Evolutionary conservation across 2,329 filamentous ascomycete genomes (phyloP).

Genomic region (Trichoderma koningiopsis): DNA sequence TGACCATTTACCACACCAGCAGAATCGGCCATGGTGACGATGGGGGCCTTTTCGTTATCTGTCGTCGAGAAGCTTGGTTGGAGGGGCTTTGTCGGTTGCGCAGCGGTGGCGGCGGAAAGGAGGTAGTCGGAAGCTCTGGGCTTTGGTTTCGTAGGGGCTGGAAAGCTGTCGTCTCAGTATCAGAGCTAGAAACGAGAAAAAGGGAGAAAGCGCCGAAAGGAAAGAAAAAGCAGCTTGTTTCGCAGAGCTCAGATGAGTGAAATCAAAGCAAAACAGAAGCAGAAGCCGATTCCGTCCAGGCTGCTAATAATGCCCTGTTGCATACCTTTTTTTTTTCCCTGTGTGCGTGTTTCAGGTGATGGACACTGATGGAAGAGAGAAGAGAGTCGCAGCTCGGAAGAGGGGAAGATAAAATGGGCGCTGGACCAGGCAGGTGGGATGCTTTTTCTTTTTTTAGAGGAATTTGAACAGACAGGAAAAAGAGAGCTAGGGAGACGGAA

Average conservation of each 20-base stretch:
- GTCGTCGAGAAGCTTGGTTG: slow-evolving; percentile 38
- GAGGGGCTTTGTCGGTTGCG: slow-evolving; percentile 12
- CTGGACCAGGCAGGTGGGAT: slow-evolving; percentile 17
- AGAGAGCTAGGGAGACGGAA: slow-evolving; percentile 20
- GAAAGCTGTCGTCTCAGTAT: slow-evolving; percentile 7
- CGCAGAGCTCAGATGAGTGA: slow-evolving; percentile 23
- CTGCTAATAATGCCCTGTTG: background rate
- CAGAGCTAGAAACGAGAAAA: background rate
- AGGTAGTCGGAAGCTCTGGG: slow-evolving; percentile 14
- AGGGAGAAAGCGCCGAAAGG: background rate
- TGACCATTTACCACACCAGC: slow-evolving; percentile 47
- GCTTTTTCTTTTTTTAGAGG: slow-evolving; percentile 23
- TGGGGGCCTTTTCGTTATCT: slow-evolving; percentile 34
- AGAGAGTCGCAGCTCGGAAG: slow-evolving; percentile 2
- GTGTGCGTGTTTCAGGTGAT: background rate
- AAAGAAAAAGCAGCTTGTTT: slow-evolving; percentile 12
- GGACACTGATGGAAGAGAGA: slow-evolving; percentile 6
- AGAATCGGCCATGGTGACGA: slow-evolving; percentile 37
- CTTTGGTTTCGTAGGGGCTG: background rate
- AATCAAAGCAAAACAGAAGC: slow-evolving; percentile 13
- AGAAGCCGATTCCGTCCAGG: background rate
- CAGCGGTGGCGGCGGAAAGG: background rate
- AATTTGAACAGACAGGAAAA: background rate
- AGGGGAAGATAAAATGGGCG: background rate
- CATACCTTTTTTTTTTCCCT: slow-evolving; percentile 2